Evolutionary conservation across 257 asterid species (phyloP).

Genomic region (Agastache rugosa): DNA sequence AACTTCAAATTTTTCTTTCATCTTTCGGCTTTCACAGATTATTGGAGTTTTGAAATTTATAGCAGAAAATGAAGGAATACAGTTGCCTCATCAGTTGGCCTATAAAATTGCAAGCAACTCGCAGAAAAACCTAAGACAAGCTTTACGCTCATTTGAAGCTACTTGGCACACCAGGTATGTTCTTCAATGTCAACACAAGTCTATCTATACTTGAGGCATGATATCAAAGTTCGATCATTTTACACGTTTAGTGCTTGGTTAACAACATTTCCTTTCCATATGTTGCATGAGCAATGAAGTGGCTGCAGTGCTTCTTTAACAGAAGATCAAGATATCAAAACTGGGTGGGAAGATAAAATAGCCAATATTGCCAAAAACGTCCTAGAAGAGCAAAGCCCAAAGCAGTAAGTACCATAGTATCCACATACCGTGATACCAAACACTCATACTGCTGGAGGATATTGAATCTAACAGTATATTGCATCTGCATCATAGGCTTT

Average conservation of each 20-base stretch:
- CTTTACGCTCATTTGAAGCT: constrained; percentile 87
- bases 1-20: constrained; percentile 31
- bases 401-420: constrained; percentile 59
- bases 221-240: background rate
- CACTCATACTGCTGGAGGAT: background rate
- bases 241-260: constrained; percentile 18
- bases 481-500: constrained; percentile 55
- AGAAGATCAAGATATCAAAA: constrained; percentile 70
- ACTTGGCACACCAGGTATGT: constrained; percentile 72
- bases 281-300: constrained; percentile 37
- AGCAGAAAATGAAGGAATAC: constrained; percentile 65
- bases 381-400: constrained; percentile 83
- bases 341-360: constrained; percentile 89
- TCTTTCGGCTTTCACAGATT: constrained; percentile 50
- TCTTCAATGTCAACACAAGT: constrained; percentile 22
- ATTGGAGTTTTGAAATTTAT: constrained; percentile 66
- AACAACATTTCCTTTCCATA: constrained; percentile 27
- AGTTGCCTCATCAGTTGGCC: constrained; percentile 61
- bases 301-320: constrained; percentile 51
- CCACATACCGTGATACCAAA: background rate
- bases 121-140: constrained; percentile 86
- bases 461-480: constrained; percentile 30
- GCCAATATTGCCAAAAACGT: constrained; percentile 70
- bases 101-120: constrained; percentile 63
- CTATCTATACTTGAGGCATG: constrained; percentile 22